phyloP scores from a whole-genome alignment of 345 rosid species.

The Moricandia arvensis region DNA sequence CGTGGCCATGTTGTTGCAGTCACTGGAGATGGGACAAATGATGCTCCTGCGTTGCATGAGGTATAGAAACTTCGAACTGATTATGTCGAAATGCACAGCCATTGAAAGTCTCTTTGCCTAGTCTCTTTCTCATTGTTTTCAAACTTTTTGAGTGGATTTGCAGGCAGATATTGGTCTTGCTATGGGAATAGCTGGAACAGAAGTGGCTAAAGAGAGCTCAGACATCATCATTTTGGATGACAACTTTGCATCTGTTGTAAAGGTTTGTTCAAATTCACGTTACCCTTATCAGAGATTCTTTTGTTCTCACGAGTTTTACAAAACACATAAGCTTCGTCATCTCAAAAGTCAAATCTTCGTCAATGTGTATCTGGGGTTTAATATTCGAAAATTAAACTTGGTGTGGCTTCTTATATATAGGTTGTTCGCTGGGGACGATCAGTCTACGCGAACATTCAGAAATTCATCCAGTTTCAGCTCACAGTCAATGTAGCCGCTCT shows the following conservation, averaged over 20 bases:
- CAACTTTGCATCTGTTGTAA: not conserved
- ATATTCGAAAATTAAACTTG: slow-evolving; percentile 1
- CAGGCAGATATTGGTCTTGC: slow-evolving; percentile 99
- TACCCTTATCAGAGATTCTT: not conserved
- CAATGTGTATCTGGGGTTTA: not conserved
- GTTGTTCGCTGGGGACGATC: slow-evolving; percentile 99
- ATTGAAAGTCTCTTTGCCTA: not conserved
- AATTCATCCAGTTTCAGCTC: slow-evolving; percentile 97
- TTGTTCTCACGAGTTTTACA: slow-evolving; percentile 3
- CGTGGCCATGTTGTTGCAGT: slow-evolving; percentile 82
- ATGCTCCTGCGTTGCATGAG: slow-evolving; percentile 97
- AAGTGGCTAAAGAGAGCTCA: slow-evolving; percentile 98
- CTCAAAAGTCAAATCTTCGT: not conserved
- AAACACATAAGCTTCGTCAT: not conserved
- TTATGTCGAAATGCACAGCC: not conserved
- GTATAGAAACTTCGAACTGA: slow-evolving; percentile 30
- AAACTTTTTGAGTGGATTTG: slow-evolving; percentile 12
- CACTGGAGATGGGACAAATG: slow-evolving; percentile 95
- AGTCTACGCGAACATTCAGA: slow-evolving; percentile 97
- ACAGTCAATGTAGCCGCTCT: slow-evolving; percentile 97
- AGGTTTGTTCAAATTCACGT: not conserved
- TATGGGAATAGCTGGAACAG: slow-evolving; percentile 99
- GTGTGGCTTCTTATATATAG: slow-evolving; percentile 43
- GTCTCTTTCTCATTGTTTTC: not conserved
- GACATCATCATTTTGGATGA: slow-evolving; percentile 74